A percentile compares a stretch with the other conserved stretches of the same genome.
These are phyloP conservation scores for Macadamia tetraphylla DNA, from an alignment of 164 flowering plant genomes.

Conservation along the genomic window DNA sequence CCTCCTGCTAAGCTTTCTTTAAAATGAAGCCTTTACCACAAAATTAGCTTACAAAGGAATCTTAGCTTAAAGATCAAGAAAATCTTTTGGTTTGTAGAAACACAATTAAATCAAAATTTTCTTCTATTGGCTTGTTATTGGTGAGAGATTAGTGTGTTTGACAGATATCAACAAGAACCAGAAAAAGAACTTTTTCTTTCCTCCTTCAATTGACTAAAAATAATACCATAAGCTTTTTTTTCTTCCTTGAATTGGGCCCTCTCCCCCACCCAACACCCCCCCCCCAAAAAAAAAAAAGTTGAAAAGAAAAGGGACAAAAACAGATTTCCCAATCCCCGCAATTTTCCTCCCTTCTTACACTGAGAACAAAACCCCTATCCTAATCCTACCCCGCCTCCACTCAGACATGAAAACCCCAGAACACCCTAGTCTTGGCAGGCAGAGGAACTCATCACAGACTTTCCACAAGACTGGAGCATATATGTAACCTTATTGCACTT, in stretches of 20 bases:
- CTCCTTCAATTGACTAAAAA: background rate
- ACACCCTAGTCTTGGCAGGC: slow-evolving; percentile 9
- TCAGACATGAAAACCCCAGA: background rate
- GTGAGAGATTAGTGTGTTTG: background rate
- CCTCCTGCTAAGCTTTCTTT: no score
- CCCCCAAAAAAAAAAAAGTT: slow-evolving; percentile 6
- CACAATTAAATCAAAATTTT: no score
- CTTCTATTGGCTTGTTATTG: background rate
- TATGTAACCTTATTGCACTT: slow-evolving; percentile 38
- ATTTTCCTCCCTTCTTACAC: slow-evolving; percentile 18
- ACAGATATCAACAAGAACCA: background rate
- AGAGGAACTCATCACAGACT: background rate
- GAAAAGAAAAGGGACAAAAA: slow-evolving; percentile 12
- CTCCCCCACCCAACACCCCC: slow-evolving; percentile 15
- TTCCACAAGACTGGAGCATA: slow-evolving; percentile 14
- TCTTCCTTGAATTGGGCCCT: background rate
- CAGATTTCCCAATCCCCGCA: slow-evolving; percentile 24
- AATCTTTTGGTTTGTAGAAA: no score
- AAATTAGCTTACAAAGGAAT: no score
- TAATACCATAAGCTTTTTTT: background rate
- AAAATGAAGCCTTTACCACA: no score
- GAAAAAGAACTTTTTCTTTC: background rate
- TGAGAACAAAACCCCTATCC: slow-evolving; percentile 15
- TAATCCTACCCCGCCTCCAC: slow-evolving; percentile 14
- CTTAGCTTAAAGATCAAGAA: no score